Evolutionary conservation across 129 eudicot genomes (phyloP), one percentile per base, ranked within the genome.

Genomic region (Smallanthus sonchifolius): DNA sequence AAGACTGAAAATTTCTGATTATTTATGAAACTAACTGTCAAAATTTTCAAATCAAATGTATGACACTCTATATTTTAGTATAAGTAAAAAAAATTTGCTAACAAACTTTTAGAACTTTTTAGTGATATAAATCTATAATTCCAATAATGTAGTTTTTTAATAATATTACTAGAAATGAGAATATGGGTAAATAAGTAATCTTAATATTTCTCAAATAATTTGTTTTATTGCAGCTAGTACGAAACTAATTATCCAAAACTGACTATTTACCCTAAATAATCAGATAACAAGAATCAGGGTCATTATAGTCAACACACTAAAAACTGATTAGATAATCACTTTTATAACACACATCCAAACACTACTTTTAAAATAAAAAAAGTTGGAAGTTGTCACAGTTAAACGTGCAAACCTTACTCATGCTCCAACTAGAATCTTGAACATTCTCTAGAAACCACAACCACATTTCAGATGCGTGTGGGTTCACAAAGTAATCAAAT

Each of bases 401-500:
- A 66, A 19, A 40, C 7, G 57, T 38, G 71, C 81, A 77, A 72
- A 94, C 99, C 99, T 94, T 91, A 83, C 86, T 91, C 97, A 94
- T 94, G 91, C 86, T 90, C 99, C 99, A 94, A 42, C 73, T 79
- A 13, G 82, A 80, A 70, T 94, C 99, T 79, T 91, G 93, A 59
- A 74, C 86, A 34, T 90, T 85, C 52, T 90, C 91, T 6, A 94
- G 88, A 63, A 83, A 79, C 70, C 84, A 79, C 43, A 85, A 83
- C 99, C 99, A 94, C 97, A 94, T 86, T 61, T 94, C 99, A 14
- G 99, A 82, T 35, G 96, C 91, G 78, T 84, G 87, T 60, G 82
- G 82, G 84, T 94, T 94, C 34, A 87, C 99, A 80, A 81, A 94
- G 85, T 86, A 94, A 88, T 94, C 97, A 16, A 94, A 94, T 66